Base-by-base conservation (phyloP, 2,329 filamentous ascomycete species). In the Penicillium sp. region DNA sequence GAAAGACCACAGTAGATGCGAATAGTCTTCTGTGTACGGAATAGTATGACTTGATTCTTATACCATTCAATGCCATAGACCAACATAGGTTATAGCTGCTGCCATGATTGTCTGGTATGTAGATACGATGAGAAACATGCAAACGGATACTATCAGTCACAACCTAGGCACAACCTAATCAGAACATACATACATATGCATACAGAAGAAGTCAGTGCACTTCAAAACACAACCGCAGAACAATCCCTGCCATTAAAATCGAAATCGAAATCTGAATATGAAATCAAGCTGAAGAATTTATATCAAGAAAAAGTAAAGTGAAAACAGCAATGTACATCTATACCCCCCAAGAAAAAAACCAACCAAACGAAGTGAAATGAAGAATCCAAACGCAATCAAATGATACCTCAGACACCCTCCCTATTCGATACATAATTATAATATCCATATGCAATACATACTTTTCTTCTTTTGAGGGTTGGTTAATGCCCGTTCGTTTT, bases 381-480 rank as follows among this genome's bases (percentile, higher is more conserved):
- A 40, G 35, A 21, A 20, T 18, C 40, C 40, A 43, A 3, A 18
- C 38, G 21, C 26, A 38, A 33, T 28, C 42, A 52, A 21, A 18
- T 53, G 18, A 52, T 35, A 43, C 38, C 23, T 52, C 49, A 38
- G 33, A 38, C 33, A 42, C n/a, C 50, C 26, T 26, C 23, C 50
- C 50, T 54, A 54, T 30, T 46, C 52, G 42, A 42, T n/a, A 48
- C 16, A 54, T 47, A 24, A 54, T 47, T 47, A 48, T 42, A 35
- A 21, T 54, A 47, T 33, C 47, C 52, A 48, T 55, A 48, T 43
- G 46, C 45, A 43, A 48, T 48, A 48, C 46, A 48, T 38, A 23
- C 18, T 47, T 54, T 54, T 42, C 38, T 9, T 43, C 20, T 43
- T 23, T 43, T n/a, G 8, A 18, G 9, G 8, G 5, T 40, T 20